Base-by-base conservation (phyloP, 2,329 filamentous ascomycete species). In the Aureobasidium melanogenum region DNA sequence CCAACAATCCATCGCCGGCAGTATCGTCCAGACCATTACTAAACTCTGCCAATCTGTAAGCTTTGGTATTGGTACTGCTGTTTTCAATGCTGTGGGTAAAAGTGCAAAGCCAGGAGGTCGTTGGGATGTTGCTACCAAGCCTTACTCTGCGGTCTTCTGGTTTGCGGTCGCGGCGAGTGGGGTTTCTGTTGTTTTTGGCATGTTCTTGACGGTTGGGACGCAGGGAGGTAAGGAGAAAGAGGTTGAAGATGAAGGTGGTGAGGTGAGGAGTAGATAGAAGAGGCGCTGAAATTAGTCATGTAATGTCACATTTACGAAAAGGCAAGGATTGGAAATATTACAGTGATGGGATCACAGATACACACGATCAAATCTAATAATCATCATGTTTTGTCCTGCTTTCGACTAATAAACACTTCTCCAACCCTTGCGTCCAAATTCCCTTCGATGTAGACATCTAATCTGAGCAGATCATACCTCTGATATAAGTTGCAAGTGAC, bases 11-110 rank as follows among this genome's bases (percentile, higher is more conserved):
- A 79, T 88, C 15, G 85, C 85, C 0, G 85, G 86, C 6, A 85
- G 84, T 1, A 83, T 89, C 43, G 84, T 88, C 67, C 86, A 88
- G 69, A 88, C 86, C 2, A 77, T 86, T 24, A 82, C 83, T 44
- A 80, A 84, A 61, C 74, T 88, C 3, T 81, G 80, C 52, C 78
- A 79, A 55, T 84, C 84, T 0, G 73, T 86, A 1, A 82, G 83
- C 3, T 79, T 87, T 59, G 84, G 84, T 1, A 79, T 88, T 52
- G 79, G 83, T 3, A 87, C 85, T 0, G 84, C 84, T 0, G 76
- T 86, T 8, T 86, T 81, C 66, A 80, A 79, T 64, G 79, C 78
- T 0, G 74, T 72, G 17, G 55, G 69, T 17, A 61, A 72, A 48
- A 66, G 68, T 6, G 72, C 73, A 2, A 64, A 67, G 0, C 65